A percentile compares a stretch with the other conserved stretches of the same genome.
phyloP scores from a whole-genome alignment of 2,329 filamentous ascomycete genomes.

The Aspergillus glaucus region DNA sequence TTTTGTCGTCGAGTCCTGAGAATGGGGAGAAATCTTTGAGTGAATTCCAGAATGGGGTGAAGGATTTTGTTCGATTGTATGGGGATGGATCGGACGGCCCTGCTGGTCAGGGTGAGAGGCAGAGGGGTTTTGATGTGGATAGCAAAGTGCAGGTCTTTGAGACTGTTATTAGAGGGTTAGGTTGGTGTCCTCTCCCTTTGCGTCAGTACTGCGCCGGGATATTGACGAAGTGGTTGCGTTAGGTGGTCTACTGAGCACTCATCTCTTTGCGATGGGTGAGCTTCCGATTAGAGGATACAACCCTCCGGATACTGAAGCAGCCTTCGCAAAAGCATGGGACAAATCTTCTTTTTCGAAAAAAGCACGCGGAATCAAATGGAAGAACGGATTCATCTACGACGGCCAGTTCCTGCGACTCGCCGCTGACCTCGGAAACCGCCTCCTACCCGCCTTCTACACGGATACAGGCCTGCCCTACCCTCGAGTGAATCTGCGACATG shows the following conservation, averaged over 20 bases:
- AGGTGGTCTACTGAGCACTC: conserved; percentile 83
- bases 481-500: conserved; percentile 81
- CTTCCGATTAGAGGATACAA: conserved; percentile 77
- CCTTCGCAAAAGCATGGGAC: conserved; percentile 37
- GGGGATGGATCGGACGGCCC: conserved; percentile 71
- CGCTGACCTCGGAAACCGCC: conserved; percentile 71
- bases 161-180: conserved; percentile 80
- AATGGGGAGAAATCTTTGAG: conserved; percentile 57
- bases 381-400: conserved; percentile 73
- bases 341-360: conserved; percentile 21
- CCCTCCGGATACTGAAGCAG: conserved; percentile 39
- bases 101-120: conserved; percentile 63
- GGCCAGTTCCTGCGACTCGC: conserved; percentile 88
- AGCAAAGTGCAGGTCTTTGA: conserved; percentile 99
- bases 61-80: conserved; percentile 71
- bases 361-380: conserved; percentile 57
- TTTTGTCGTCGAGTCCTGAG: conserved; percentile 63
- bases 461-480: conserved; percentile 89
- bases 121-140: conserved; percentile 83
- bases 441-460: conserved; percentile 89
- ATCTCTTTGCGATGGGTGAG: conserved; percentile 86
- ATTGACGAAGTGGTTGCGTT: background rate
- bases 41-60: conserved; percentile 75
- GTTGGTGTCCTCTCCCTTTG: conserved; percentile 15
- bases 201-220: background rate